These are phyloP conservation scores for Bombardia bombarda DNA, from an alignment of 495 filamentous ascomycete genomes.

Conservation along the genomic window DNA sequence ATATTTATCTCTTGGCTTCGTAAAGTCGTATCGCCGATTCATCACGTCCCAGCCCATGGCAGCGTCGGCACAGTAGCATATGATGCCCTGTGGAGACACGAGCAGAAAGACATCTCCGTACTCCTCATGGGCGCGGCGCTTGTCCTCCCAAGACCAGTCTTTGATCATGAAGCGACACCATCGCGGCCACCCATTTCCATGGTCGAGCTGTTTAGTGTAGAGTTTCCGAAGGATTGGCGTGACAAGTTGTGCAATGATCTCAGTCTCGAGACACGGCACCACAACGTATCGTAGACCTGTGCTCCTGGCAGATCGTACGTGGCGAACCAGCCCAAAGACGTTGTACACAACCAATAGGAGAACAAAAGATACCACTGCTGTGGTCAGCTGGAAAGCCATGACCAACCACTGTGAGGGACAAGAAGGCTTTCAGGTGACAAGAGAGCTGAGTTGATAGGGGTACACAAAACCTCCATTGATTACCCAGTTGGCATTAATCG, in stretches of 20 bases:
- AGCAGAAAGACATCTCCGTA: conserved; percentile 15
- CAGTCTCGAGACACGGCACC: neutral
- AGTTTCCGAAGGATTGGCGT: neutral
- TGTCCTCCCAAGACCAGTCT: conserved; percentile 19
- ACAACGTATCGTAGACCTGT: neutral
- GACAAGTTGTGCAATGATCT: neutral
- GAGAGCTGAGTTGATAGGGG: no score
- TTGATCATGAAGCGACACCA: conserved; percentile 20
- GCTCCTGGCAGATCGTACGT: neutral
- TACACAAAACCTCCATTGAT: no score
- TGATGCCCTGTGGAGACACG: conserved; percentile 5
- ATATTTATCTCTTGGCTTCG: neutral
- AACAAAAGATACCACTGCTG: neutral
- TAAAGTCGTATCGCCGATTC: conserved; percentile 1
- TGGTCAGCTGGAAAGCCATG: neutral
- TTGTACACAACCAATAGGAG: neutral
- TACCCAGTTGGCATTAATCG: no score
- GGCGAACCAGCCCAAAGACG: neutral
- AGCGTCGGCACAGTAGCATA: neutral
- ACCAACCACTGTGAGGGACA: neutral
- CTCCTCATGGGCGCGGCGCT: conserved; percentile 14
- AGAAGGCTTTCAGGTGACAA: no score
- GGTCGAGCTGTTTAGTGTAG: neutral
- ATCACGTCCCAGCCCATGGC: conserved; percentile 1
- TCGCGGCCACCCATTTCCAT: conserved; percentile 14